A percentile compares a stretch with the other conserved stretches of the same genome.
Evolutionary conservation across 1,284 basidiomycete species (phyloP).

Genomic region (Ceratorhiza oryzae-sativae): DNA sequence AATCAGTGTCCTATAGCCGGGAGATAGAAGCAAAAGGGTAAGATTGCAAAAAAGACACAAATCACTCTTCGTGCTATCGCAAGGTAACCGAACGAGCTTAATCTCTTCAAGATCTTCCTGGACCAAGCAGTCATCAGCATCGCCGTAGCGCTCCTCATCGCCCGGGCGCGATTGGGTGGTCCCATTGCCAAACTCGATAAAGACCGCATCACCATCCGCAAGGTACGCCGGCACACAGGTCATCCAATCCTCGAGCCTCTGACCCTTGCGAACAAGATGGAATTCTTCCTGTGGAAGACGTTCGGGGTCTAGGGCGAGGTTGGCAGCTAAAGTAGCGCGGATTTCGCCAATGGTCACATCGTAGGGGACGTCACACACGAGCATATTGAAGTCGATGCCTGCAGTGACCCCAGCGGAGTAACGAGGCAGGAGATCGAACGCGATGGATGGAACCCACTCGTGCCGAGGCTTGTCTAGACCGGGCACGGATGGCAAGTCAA

Average conservation of each 20-base stretch:
- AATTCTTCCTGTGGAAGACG: constrained; percentile 30
- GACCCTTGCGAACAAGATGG: constrained; percentile 33
- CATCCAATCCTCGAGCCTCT: constrained; percentile 35
- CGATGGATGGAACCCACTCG: constrained; percentile 34
- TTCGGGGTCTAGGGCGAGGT: constrained; percentile 28
- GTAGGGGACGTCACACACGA: constrained; percentile 37
- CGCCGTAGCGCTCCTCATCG: constrained; percentile 7
- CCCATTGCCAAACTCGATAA: constrained; percentile 31
- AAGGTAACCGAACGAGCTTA: constrained; percentile 34
- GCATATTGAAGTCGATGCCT: constrained; percentile 32
- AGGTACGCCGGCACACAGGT: constrained; percentile 36
- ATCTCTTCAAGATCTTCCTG: constrained; percentile 36
- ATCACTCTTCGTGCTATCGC: constrained; percentile 35
- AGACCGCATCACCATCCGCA: constrained; percentile 32
- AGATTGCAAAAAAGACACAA: background rate
- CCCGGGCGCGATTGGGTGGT: background rate
- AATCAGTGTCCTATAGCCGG: constrained; percentile 26
- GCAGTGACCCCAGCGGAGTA: constrained; percentile 27
- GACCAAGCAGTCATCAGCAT: background rate
- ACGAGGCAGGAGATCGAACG: constrained; percentile 33
- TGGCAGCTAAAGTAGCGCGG: constrained; percentile 13
- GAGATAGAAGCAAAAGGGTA: constrained; percentile 34
- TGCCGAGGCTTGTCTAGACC: constrained; percentile 33
- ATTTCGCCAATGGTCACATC: constrained; percentile 35
- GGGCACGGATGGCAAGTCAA: background rate